Conservation (phyloP, 495 filamentous ascomycete genomes). For the Daldinia loculata region DNA sequence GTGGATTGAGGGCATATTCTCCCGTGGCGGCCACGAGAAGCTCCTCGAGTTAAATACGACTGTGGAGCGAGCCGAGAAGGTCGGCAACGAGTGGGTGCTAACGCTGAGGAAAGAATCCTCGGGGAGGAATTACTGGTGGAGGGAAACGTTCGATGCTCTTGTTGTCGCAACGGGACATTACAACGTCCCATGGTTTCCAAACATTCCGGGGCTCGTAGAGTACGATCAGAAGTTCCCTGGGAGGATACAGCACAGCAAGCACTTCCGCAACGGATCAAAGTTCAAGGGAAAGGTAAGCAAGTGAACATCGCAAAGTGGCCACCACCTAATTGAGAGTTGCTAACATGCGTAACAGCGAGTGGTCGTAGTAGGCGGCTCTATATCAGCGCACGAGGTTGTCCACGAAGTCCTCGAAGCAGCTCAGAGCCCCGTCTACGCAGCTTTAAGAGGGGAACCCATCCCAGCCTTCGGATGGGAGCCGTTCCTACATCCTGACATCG, state of each 20-base stretch:
- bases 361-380: constrained; percentile 46
- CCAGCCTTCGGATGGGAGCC: constrained; percentile 51
- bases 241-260: constrained; percentile 48
- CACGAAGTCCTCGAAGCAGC: constrained; percentile 47
- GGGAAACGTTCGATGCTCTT: constrained; percentile 48
- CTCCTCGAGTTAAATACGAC: constrained; percentile 52
- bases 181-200: constrained; percentile 49
- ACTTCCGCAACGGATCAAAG: constrained; percentile 42
- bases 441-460: constrained; percentile 45
- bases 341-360: constrained; percentile 37
- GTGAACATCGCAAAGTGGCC: background rate
- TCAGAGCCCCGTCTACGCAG: constrained; percentile 42
- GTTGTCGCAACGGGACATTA: constrained; percentile 49
- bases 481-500: constrained; percentile 61
- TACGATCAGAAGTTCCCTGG: constrained; percentile 47
- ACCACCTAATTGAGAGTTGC: background rate
- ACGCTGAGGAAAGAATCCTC: constrained; percentile 49
- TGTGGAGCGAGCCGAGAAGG: constrained; percentile 52
- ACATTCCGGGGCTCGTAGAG: constrained; percentile 44
- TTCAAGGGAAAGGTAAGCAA: constrained; percentile 56
- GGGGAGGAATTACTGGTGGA: constrained; percentile 54
- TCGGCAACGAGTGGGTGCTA: constrained; percentile 49
- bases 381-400: constrained; percentile 48
- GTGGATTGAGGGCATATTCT: constrained; percentile 53
- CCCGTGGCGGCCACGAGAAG: constrained; percentile 48